Evolutionary conservation across 352 stramenopile genomes (phyloP).

Genomic region (Thraustochytrium striatum): DNA sequence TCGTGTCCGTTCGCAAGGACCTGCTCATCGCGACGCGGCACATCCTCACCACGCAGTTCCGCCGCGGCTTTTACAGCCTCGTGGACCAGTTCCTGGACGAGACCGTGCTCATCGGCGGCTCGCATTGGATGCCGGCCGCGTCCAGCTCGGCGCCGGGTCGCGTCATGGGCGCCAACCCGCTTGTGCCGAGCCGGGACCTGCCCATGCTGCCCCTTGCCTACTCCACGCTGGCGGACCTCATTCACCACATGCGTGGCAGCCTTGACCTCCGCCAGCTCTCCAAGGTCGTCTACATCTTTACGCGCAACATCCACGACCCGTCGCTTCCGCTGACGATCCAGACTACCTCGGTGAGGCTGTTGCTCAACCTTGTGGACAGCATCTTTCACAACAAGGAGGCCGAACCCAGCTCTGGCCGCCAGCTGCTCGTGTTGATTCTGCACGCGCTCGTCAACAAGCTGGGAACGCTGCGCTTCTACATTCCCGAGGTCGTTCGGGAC

Average conservation of each 20-base stretch:
- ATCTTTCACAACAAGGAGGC: slow-evolving; percentile 89
- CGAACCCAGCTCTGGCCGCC: slow-evolving; percentile 71
- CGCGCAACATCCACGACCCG: slow-evolving; percentile 79
- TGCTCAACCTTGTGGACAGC: slow-evolving; percentile 94
- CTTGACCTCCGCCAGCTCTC: slow-evolving; percentile 90
- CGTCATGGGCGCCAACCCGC: slow-evolving; percentile 45
- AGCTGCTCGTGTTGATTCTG: slow-evolving; percentile 81
- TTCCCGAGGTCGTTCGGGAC: slow-evolving; percentile 54
- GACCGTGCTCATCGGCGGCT: slow-evolving; percentile 79
- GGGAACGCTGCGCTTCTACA: slow-evolving; percentile 40
- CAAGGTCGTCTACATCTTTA: slow-evolving; percentile 87
- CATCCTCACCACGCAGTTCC: slow-evolving; percentile 95
- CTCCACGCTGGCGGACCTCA: slow-evolving; percentile 92
- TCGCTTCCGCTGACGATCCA: slow-evolving; percentile 90
- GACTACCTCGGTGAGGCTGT: slow-evolving; percentile 85
- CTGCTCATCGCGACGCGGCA: slow-evolving; percentile 90
- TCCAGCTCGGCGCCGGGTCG: slow-evolving; percentile 35
- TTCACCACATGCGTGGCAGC: slow-evolving; percentile 90
- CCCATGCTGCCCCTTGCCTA: slow-evolving; percentile 87
- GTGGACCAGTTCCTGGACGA: slow-evolving; percentile 92
- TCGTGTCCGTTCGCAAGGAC: slow-evolving; percentile 88
- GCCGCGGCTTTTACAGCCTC: slow-evolving; percentile 88
- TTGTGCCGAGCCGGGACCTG: slow-evolving; percentile 42
- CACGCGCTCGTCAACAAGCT: slow-evolving; percentile 47
- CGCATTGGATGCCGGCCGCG: slow-evolving; percentile 61